Percentiles rank a stretch among this genome's conserved stretches.
Evolutionary conservation across 2,329 filamentous ascomycete genomes (phyloP).

Genomic region (Colletotrichum cordylinicola): DNA sequence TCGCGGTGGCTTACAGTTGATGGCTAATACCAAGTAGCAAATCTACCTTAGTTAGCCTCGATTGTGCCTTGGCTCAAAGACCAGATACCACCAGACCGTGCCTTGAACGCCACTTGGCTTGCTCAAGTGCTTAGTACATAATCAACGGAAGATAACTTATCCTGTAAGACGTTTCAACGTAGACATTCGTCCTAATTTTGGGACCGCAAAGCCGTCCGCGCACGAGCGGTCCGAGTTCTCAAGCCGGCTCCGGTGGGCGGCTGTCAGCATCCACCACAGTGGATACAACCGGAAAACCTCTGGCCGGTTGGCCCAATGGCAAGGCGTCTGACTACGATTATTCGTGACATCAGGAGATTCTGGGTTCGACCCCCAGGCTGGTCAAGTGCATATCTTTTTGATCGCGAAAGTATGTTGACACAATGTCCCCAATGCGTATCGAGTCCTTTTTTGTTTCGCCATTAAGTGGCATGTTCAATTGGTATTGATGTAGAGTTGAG

Average conservation of each 20-base stretch:
- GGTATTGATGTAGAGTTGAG: neutral
- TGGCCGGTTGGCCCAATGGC: slow-evolving; percentile 39
- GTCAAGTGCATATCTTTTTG: neutral
- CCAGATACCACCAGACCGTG: neutral
- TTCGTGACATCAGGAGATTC: slow-evolving; percentile 12
- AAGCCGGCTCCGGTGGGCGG: accelerated
- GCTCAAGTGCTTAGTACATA: neutral
- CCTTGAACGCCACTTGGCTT: neutral
- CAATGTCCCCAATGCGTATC: neutral
- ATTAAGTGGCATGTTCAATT: neutral
- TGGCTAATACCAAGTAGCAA: neutral
- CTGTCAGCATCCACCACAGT: neutral
- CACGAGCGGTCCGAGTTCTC: neutral
- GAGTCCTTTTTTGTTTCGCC: neutral
- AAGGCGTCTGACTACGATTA: slow-evolving; percentile 48
- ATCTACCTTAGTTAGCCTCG: neutral
- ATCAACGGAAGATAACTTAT: neutral
- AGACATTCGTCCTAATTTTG: neutral
- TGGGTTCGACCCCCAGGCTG: slow-evolving; percentile 22
- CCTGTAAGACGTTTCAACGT: neutral
- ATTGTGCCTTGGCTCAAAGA: neutral
- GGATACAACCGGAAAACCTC: neutral
- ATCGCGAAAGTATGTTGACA: neutral
- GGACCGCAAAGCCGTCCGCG: neutral
- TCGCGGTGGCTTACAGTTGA: neutral